A percentile compares a stretch with the other conserved stretches of the same genome.
Evolutionary conservation across 192 early-diverging fungal species (phyloP).

Genomic region (Lunasporangiospora selenospora): DNA sequence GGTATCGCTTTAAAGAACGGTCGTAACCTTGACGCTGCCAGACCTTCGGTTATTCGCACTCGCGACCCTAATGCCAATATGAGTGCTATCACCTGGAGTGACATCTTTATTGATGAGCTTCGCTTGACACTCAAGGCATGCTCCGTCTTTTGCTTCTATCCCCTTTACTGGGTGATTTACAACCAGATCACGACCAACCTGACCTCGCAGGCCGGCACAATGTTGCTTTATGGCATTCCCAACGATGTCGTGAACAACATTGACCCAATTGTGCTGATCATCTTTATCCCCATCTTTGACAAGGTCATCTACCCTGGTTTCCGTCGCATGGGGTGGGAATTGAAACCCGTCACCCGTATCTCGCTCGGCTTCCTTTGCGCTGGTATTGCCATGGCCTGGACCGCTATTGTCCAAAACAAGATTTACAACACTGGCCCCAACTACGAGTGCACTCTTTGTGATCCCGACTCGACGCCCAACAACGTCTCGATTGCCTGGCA

Average conservation of each 20-base stretch:
- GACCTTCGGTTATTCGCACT: slow-evolving; percentile 58
- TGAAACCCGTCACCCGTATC: slow-evolving; percentile 71
- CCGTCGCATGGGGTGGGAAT: slow-evolving; percentile 52
- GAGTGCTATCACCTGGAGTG: slow-evolving; percentile 63
- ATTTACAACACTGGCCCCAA: slow-evolving; percentile 65
- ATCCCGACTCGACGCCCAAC: slow-evolving; percentile 50
- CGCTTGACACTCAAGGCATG: slow-evolving; percentile 64
- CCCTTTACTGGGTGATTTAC: slow-evolving; percentile 79
- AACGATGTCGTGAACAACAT: slow-evolving; percentile 75
- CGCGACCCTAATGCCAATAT: slow-evolving; percentile 22
- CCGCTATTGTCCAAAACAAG: slow-evolving; percentile 64
- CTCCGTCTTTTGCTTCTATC: slow-evolving; percentile 73
- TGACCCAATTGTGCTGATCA: slow-evolving; percentile 70
- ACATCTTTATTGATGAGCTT: slow-evolving; percentile 77
- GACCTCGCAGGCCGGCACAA: slow-evolving; percentile 64
- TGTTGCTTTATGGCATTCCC: slow-evolving; percentile 61
- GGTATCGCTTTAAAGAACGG: slow-evolving; percentile 40
- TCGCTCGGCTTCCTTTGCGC: slow-evolving; percentile 70
- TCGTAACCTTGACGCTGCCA: slow-evolving; percentile 65
- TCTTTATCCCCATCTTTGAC: slow-evolving; percentile 77
- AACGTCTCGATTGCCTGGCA: slow-evolving; percentile 64
- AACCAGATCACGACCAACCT: slow-evolving; percentile 69
- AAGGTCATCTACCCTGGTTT: slow-evolving; percentile 63
- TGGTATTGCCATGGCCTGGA: slow-evolving; percentile 63
- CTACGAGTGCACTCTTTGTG: slow-evolving; percentile 53